Evolutionary conservation across 1,284 basidiomycete genomes (phyloP), one percentile per base, ranked within the genome.

Genomic region (Retiboletus flavoniger): DNA sequence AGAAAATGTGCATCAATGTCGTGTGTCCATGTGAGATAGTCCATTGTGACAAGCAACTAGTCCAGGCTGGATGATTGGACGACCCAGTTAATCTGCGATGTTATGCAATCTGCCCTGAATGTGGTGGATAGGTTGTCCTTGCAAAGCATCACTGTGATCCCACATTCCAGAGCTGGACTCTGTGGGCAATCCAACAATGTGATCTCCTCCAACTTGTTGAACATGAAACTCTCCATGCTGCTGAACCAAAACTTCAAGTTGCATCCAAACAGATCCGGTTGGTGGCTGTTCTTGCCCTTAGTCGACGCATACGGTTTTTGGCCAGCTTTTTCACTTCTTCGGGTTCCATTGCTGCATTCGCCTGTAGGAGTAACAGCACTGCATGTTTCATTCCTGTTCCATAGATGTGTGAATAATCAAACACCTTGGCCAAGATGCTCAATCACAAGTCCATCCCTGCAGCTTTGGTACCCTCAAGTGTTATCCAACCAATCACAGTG

Each of bases 401-500:
- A 65, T 99, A 99, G 64, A 99, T 98, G 47, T 97, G 87, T 40
- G 95, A 98, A 68, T 99, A 99, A 70, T 99, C 99, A 83, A 99
- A 99, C 21, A 99, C 93, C 70, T 99, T 99, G 45, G 97, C 97
- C 46, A 99, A 76, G 62, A 99, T 99, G 55, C 76, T 85, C 7
- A 96, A n/a, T n/a, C n/a, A 96, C 49, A 99, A 75, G 73, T 99
- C 97, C 3, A 96, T 99, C 6, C 95, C 96, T 0, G 90, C 89
- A 0, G 88, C 81, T 73, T 99, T 99, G n/a, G 95, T 98, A 1
- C 97, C 97, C 72, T 99, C 97, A 26, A 99, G 82, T 11, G 96
- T 99, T 96, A 99, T 99, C 97, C 96, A 99, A 0, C 96, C 97
- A 43, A 99, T 88, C 0, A 96, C 95, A 1, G 95, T 98, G 3